A percentile compares a stretch with the other conserved stretches of the same genome.
These are phyloP conservation scores for Lycium ferocissimum DNA, from an alignment of 257 asterid species.

Conservation along the genomic window DNA sequence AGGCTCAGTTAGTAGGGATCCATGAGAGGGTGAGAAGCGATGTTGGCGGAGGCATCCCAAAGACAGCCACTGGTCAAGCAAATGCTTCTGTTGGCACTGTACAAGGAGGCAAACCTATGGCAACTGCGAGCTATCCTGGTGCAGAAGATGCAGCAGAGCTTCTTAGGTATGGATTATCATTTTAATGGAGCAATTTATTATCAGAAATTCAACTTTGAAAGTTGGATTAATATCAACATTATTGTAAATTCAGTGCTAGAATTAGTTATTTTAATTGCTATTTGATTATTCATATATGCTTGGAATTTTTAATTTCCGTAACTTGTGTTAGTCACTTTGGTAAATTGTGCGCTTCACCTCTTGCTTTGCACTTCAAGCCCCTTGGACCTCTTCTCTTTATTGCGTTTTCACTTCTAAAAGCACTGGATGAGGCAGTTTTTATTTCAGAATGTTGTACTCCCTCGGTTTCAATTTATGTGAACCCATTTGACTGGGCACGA, in stretches of 20 bases:
- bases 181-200: not conserved
- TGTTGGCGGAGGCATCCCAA: conserved; percentile 51
- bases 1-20: conserved; percentile 80
- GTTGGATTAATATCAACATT: not conserved
- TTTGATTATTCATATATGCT: not conserved
- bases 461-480: too few species aligned
- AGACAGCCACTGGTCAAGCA: conserved; percentile 43
- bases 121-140: conserved; percentile 67
- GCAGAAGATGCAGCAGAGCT: conserved; percentile 91
- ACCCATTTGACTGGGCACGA: too few species aligned
- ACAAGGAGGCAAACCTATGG: conserved; percentile 66
- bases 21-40: conserved; percentile 98
- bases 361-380: not conserved
- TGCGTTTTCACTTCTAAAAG: not conserved
- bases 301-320: not conserved
- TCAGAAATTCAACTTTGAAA: conserved; percentile 5
- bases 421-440: not conserved
- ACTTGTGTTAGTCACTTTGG: not conserved
- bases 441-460: not conserved
- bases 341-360: not conserved
- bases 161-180: conserved; percentile 57
- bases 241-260: conserved; percentile 1
- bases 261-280: not conserved
- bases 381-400: not conserved
- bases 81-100: conserved; percentile 41